Evolutionary conservation across 805 yeast genomes (phyloP).

Genomic region (Zygotorulaspora florentina): DNA sequence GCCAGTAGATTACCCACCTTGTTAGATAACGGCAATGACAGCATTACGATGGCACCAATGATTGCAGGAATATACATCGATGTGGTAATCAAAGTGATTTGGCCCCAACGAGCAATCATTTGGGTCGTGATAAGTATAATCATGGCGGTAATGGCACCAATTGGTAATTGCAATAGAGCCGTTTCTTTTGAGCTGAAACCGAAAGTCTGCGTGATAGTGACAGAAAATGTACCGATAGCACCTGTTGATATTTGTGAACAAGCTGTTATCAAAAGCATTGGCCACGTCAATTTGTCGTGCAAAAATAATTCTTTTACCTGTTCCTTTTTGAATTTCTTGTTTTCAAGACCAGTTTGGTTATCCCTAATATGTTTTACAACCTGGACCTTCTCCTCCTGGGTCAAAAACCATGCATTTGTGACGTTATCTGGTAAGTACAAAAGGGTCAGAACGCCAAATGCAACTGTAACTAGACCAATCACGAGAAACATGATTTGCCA

Average conservation of each 20-base stretch:
- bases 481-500: conserved; percentile 61
- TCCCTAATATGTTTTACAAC: conserved; percentile 45
- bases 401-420: conserved; percentile 39
- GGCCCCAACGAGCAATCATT: conserved; percentile 36
- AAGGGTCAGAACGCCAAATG: conserved; percentile 44
- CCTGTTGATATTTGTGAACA: conserved; percentile 48
- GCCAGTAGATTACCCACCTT: conserved; percentile 47
- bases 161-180: conserved; percentile 53
- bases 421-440: conserved; percentile 50
- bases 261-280: conserved; percentile 45
- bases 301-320: conserved; percentile 46
- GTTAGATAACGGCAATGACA: conserved; percentile 34
- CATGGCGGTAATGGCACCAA: conserved; percentile 47
- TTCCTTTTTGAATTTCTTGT: conserved; percentile 41
- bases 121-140: conserved; percentile 40
- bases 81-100: conserved; percentile 36
- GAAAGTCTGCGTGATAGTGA: conserved; percentile 48
- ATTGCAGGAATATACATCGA: conserved; percentile 46
- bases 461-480: conserved; percentile 50
- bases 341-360: conserved; percentile 51
- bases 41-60: conserved; percentile 45
- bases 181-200: conserved; percentile 45
- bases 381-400: conserved; percentile 40
- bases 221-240: conserved; percentile 50
- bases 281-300: conserved; percentile 47